Conservation (phyloP, 805 yeast genomes). For the Starmera quercuum region DNA sequence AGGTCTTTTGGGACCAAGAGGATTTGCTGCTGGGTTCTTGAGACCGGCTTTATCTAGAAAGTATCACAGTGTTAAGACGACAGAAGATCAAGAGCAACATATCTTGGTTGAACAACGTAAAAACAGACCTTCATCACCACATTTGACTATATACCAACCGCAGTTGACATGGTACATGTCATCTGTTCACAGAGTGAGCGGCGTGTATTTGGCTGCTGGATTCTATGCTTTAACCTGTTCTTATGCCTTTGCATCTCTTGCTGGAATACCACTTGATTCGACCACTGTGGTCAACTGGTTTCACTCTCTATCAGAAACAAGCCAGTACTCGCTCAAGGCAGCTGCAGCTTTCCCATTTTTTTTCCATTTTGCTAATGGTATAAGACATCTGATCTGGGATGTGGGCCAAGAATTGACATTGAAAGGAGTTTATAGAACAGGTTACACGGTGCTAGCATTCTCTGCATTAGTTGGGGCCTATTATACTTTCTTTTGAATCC, state of each 20-base stretch:
- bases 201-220: conserved; percentile 72
- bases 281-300: conserved; percentile 26
- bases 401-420: conserved; percentile 69
- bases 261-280: conserved; percentile 41
- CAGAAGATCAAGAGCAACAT: conserved; percentile 56
- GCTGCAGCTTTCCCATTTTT: conserved; percentile 75
- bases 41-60: conserved; percentile 5
- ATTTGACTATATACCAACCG: conserved; percentile 82
- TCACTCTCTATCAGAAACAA: conserved; percentile 52
- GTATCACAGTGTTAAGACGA: conserved; percentile 38
- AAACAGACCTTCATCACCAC: conserved; percentile 88
- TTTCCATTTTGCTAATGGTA: conserved; percentile 79
- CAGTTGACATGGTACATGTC: conserved; percentile 84
- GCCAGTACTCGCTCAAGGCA: conserved; percentile 60
- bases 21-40: not conserved
- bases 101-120: conserved; percentile 75
- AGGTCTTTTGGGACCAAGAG: conserved; percentile 5
- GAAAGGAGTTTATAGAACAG: conserved; percentile 89
- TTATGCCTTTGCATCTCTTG: conserved; percentile 61
- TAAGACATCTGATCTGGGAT: conserved; percentile 95
- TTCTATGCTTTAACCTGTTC: conserved; percentile 73
- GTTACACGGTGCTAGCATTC: conserved; percentile 72
- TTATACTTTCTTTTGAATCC: conserved; percentile 13
- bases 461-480: conserved; percentile 49
- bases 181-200: conserved; percentile 78